These are phyloP conservation scores for Eucalyptus grandis DNA, from an alignment of 345 rosid species.

Conservation along the genomic window DNA sequence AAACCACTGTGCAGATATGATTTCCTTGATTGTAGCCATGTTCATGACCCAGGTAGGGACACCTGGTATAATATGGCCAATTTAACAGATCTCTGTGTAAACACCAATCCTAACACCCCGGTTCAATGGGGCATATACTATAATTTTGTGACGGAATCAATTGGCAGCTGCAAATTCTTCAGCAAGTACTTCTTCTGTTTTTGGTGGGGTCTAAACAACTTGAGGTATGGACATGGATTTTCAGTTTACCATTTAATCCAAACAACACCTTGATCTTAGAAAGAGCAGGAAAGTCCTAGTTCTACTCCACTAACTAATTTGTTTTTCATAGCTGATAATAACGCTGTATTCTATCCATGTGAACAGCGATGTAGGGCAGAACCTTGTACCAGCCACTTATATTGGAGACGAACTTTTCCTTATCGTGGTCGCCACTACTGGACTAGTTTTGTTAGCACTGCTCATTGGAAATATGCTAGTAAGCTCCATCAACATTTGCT, in stretches of 20 bases:
- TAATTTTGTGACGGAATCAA: not conserved
- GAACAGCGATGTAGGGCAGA: conserved; percentile 34
- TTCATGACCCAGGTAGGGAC: not conserved
- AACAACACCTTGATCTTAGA: not conserved
- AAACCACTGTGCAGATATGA: not conserved
- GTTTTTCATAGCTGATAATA: not conserved
- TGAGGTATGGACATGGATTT: conserved; percentile 5
- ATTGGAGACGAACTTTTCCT: conserved; percentile 46
- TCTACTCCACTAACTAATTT: not conserved
- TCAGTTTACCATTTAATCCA: not conserved
- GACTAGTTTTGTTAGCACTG: conserved; percentile 54
- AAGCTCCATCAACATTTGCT: not conserved
- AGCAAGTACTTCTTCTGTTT: conserved; percentile 28
- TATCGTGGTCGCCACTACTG: conserved; percentile 34
- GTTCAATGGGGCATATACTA: conserved; percentile 8
- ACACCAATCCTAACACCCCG: not conserved
- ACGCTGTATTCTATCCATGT: not conserved
- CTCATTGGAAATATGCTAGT: conserved; percentile 62
- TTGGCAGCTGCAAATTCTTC: conserved; percentile 5
- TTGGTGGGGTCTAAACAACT: conserved; percentile 38
- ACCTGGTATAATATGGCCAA: conserved; percentile 6
- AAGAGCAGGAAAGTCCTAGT: not conserved
- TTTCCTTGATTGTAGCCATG: conserved; percentile 12
- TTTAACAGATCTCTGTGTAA: conserved; percentile 8
- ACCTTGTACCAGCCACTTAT: conserved; percentile 7